These are phyloP conservation scores for Ganoderma sinense DNA, from an alignment of 1,284 basidiomycete species.

Conservation along the genomic window DNA sequence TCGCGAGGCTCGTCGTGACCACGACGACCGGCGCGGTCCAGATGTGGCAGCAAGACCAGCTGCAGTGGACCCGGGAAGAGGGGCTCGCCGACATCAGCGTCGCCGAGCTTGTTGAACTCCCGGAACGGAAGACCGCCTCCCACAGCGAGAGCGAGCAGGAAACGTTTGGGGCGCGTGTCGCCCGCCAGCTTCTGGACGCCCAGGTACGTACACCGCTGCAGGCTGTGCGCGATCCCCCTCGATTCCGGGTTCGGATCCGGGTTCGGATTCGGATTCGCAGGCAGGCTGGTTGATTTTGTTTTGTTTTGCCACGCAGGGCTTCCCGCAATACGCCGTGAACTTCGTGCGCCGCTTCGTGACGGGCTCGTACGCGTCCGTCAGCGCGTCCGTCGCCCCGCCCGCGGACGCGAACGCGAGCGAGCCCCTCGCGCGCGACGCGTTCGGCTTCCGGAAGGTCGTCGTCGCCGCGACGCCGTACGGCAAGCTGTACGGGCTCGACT, in stretches of 20 bases:
- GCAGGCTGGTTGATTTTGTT: background rate
- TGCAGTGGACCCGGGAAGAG: slow-evolving; percentile 88
- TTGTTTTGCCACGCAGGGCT: slow-evolving; percentile 51
- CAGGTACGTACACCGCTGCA: slow-evolving; percentile 50
- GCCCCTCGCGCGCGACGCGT: slow-evolving; percentile 73
- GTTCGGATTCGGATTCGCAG: background rate
- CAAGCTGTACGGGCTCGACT: slow-evolving; percentile 87
- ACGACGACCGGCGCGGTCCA: slow-evolving; percentile 86
- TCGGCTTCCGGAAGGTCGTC: slow-evolving; percentile 89
- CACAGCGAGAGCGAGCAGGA: slow-evolving; percentile 56
- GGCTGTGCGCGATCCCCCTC: slow-evolving; percentile 38
- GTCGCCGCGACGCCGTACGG: slow-evolving; percentile 77
- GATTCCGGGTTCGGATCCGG: too few relatives aligned
- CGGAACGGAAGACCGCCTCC: slow-evolving; percentile 64
- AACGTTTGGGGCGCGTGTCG: slow-evolving; percentile 61
- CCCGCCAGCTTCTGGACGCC: slow-evolving; percentile 69
- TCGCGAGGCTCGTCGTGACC: slow-evolving; percentile 65
- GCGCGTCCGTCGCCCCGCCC: slow-evolving; percentile 45
- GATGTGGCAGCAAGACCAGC: slow-evolving; percentile 69
- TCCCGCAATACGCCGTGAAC: slow-evolving; percentile 74
- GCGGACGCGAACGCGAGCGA: slow-evolving; percentile 48
- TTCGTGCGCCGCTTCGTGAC: slow-evolving; percentile 80
- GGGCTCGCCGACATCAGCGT: slow-evolving; percentile 71
- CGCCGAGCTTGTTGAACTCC: slow-evolving; percentile 82
- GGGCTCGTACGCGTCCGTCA: slow-evolving; percentile 68